Base-by-base conservation (phyloP, 2,329 filamentous ascomycete species). In the Pestalotiopsis sp. region DNA sequence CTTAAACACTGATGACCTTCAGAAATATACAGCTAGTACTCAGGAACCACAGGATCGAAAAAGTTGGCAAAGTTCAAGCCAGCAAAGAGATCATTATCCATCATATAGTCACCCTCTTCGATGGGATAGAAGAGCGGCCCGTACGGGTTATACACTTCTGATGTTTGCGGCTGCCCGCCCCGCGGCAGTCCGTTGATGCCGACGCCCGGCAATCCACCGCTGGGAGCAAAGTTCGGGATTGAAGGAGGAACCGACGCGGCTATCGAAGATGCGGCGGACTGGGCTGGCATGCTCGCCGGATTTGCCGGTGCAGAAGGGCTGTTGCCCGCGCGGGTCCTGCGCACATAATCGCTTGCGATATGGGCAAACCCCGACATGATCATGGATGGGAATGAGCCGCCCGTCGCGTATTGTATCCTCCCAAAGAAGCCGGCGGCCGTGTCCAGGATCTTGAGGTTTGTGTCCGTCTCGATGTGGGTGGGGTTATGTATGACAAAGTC, bases 401-500 rank as follows among this genome's bases (percentile, higher is more conserved):
- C 56, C 17, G 65, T 66, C 9, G 65, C 56, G 40, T 66, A 66
- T 31, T 66, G 65, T 38, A 66, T 31, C 9, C 56, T 14, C 17
- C 65, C 45, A 36, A 58, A 66, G 13, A 60, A 66, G 13, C 65
- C 52, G 7, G 65, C 52, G 11, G 56, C 65, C 56, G 52, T 56
- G 41, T 66, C 52, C n/a, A 66, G 1, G 12, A 60, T 31, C 20
- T 25, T 27, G 12, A 66, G 52, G 23, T 66, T 66, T 4, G 56
- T 49, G 5, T 66, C 65, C 25, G 65, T 60, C 27, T 66, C 56
- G 27, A 38, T 25, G 20, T 66, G 65, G 14, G 65, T 59, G 1
- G 65, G 36, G n/a, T 66, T 66, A n/a, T 66, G 65, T n/a, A 66
- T 60, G 52, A 60, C 56, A 38, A 60, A 66, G 56, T 66, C 65